These are phyloP conservation scores for Colletotrichum sp. DNA, from an alignment of 2,329 filamentous ascomycete genomes.

Conservation along the genomic window DNA sequence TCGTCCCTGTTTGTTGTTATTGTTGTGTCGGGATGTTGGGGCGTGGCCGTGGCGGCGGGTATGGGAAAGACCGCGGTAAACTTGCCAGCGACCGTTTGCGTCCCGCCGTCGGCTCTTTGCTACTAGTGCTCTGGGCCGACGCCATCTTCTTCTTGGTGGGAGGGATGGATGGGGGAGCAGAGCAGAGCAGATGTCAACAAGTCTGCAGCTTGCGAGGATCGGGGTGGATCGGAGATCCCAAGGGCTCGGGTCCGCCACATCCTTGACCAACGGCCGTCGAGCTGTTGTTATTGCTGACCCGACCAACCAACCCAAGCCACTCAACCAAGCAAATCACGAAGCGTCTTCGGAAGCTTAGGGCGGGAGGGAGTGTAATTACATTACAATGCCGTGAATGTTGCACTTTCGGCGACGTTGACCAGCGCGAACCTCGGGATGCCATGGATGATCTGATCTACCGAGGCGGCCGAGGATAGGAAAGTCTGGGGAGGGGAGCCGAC, in stretches of 20 bases:
- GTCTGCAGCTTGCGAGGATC: not conserved
- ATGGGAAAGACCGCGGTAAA: not conserved
- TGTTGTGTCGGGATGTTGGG: not conserved
- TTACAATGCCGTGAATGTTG: not conserved
- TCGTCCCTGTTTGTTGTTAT: not conserved
- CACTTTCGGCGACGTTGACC: not conserved
- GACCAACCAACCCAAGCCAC: not conserved
- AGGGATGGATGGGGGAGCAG: not conserved
- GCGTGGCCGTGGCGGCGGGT: not conserved
- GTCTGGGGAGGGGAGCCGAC: not conserved
- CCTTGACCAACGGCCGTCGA: not conserved
- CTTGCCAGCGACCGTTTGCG: not conserved
- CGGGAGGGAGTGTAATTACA: not conserved
- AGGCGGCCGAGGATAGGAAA: not conserved
- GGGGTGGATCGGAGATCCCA: conserved; percentile 4
- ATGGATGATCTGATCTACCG: not conserved
- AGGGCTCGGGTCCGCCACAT: not conserved
- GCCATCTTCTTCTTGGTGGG: not conserved
- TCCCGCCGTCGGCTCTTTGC: not conserved
- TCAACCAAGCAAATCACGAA: not conserved
- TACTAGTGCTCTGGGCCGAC: not conserved
- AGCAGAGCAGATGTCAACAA: not conserved
- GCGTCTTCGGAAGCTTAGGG: not conserved
- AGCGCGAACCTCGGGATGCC: not conserved
- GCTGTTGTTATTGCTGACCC: not conserved